These are phyloP conservation scores for Iberis pinnata DNA, from an alignment of 345 rosid genomes.

Conservation along the genomic window DNA sequence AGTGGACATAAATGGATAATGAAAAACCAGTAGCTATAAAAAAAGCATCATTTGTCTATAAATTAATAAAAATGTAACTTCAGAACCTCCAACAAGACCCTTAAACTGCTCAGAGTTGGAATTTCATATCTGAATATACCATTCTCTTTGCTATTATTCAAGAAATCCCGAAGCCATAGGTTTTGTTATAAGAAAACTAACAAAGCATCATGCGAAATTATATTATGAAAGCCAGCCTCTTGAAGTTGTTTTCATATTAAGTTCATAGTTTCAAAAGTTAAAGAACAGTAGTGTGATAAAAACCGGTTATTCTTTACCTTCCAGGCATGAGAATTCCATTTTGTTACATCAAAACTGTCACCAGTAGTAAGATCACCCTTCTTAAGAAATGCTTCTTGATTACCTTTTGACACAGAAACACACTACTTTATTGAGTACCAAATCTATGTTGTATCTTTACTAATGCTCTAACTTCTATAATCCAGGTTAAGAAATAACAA, in stretches of 20 bases:
- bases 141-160: conserved; percentile 58
- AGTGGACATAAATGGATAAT: background rate
- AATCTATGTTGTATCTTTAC: too few species aligned
- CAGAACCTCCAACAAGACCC: conserved; percentile 70
- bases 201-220: background rate
- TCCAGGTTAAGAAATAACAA: too few species aligned
- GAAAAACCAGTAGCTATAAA: too few species aligned
- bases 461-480: too few species aligned
- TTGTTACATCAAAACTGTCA: too few species aligned
- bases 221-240: background rate
- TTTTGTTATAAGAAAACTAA: conserved; percentile 11
- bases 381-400: too few species aligned
- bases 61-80: background rate
- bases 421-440: too few species aligned
- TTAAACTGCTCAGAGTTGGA: conserved; percentile 60
- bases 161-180: conserved; percentile 40
- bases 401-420: too few species aligned
- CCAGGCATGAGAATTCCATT: too few species aligned
- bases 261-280: background rate
- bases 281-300: too few species aligned
- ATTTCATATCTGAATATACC: conserved; percentile 42
- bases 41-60: background rate
- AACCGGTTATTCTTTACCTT: too few species aligned
- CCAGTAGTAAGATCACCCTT: too few species aligned
- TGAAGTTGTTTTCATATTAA: background rate